Evolutionary conservation across 148 eudicot genomes (phyloP).

Genomic region (Heliamphora exappendiculata): DNA sequence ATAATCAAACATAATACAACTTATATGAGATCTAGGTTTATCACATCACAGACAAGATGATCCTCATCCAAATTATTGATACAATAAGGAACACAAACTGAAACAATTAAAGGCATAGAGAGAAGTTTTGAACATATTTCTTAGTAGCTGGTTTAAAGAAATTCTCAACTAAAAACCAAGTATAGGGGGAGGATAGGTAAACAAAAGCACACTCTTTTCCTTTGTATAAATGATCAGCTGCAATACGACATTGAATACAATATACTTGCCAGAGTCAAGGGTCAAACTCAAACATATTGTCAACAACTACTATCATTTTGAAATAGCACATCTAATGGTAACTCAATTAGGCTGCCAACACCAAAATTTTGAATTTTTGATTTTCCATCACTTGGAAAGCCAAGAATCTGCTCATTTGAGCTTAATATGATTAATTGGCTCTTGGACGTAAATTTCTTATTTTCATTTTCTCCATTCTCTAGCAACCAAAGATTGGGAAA

Average conservation of each 20-base stretch:
- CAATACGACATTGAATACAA: conserved; percentile 58
- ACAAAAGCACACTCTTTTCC: conserved; percentile 87
- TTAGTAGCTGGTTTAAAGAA: background rate
- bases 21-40: too few species aligned
- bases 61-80: too few species aligned
- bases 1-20: too few species aligned
- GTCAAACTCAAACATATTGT: conserved; percentile 28
- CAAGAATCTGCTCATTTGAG: background rate
- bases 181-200: conserved; percentile 69
- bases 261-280: conserved; percentile 81
- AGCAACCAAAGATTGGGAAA: too few species aligned
- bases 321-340: background rate
- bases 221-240: conserved; percentile 78
- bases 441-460: background rate
- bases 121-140: background rate
- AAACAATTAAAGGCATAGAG: background rate
- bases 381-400: background rate
- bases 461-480: too few species aligned
- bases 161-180: conserved; percentile 2
- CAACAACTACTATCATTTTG: background rate
- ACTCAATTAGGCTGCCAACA: background rate
- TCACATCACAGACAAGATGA: too few species aligned
- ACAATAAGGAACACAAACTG: background rate
- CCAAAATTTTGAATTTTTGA: background rate
- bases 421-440: background rate